Evolutionary conservation across 1,139 yeast genomes (phyloP), one percentile per base, ranked within the genome.

Genomic region (Nadsonia starkeyi-henricii): DNA sequence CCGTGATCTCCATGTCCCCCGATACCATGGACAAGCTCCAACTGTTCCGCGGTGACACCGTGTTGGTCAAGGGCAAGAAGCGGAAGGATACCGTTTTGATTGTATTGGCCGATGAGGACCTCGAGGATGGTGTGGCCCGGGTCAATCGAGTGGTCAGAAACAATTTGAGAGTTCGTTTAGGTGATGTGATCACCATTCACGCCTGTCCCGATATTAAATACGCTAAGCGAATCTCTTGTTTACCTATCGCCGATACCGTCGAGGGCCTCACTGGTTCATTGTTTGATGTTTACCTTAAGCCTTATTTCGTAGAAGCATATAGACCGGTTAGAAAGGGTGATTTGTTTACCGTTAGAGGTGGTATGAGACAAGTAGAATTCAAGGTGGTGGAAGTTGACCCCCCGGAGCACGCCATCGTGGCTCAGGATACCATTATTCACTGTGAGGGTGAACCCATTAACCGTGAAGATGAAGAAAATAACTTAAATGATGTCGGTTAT

Each of bases 381-480:
- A 93, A 91, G 70, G 96, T 93, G 51, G 96, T 89, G 45, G 99
- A 91, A 57, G 95, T 91, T 50, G 99, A 93, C 64, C 98, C 99
- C 9, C 86, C 86, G 62, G 98, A 91, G 60, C 85, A 81, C 61
- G 98, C 96, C 54, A 94, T 91, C 62, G 99, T 91, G 45, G 95
- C 98, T 28, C 98, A 93, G 70, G 98, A 91, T 63, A 93, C 99
- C 43, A 81, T 91, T 58, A 93, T 91, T 62, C 98, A 91, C 70
- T 89, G 96, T 63, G 99, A 93, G 68, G 99, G 98, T 62, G 99
- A 93, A 61, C 97, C 99, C 61, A 89, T 91, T 68, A 86, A 85
- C 70, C 84, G 99, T 66, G 99, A 91, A 71, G 99, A 91, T 63
- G 99, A 93, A 70, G 99, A 91, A 70, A 86, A 88, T 66, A 86